phyloP scores from a whole-genome alignment of 495 filamentous ascomycete species.

The Cercophora scortea region DNA sequence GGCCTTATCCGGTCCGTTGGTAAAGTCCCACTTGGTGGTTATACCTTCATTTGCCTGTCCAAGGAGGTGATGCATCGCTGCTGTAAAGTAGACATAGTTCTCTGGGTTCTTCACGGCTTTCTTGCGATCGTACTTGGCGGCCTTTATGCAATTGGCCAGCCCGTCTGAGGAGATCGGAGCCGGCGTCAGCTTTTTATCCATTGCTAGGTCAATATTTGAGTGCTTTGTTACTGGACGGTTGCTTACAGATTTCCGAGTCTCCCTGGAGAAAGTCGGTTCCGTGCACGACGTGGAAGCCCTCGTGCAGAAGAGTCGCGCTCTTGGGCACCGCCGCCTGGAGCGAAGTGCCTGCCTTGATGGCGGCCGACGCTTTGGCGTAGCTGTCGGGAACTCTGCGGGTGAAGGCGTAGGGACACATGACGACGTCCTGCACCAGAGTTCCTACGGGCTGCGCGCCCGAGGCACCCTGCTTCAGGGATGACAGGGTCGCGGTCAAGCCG shows the following conservation, averaged over 20 bases:
- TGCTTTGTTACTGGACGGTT: not conserved
- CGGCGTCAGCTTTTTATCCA: not conserved
- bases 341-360: not conserved
- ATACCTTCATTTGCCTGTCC: too few species aligned
- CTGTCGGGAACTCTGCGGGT: not conserved
- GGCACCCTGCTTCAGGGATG: not conserved
- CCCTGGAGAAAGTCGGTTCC: not conserved
- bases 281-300: not conserved
- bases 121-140: not conserved
- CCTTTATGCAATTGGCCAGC: not conserved
- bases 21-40: too few species aligned
- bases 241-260: not conserved
- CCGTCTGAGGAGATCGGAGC: not conserved
- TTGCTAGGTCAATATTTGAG: too few species aligned
- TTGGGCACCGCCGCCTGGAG: not conserved
- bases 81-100: constrained; percentile 8
- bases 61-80: constrained; percentile 5
- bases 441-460: not conserved
- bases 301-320: constrained; percentile 4
- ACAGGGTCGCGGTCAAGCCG: not conserved
- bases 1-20: too few species aligned
- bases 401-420: not conserved
- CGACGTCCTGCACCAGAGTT: not conserved
- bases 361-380: not conserved
- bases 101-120: constrained; percentile 1